Evolutionary conservation across 2,329 filamentous ascomycete species (phyloP).

Genomic region (Cytospora chrysosperma): DNA sequence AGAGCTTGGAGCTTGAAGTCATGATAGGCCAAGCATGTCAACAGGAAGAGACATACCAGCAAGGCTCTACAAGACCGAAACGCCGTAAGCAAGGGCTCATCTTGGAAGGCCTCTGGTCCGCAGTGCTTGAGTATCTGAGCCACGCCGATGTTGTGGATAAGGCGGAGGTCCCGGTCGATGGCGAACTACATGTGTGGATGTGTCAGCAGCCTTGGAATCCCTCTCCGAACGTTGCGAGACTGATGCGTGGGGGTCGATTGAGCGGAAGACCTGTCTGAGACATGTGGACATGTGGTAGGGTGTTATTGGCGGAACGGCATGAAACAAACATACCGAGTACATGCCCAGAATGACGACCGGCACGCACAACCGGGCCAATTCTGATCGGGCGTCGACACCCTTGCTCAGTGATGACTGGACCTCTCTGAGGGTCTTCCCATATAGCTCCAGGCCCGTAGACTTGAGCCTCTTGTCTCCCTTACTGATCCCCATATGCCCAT

Average conservation of each 20-base stretch:
- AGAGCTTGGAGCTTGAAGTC: neutral
- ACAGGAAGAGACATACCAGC: slow-evolving; percentile 19
- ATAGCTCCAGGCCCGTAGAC: slow-evolving; percentile 23
- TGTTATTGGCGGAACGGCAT: neutral
- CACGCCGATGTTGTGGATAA: slow-evolving; percentile 31
- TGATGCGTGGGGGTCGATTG: neutral
- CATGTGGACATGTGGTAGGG: neutral
- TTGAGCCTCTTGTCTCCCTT: slow-evolving; percentile 18
- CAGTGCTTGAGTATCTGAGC: slow-evolving; percentile 31
- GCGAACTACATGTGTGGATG: slow-evolving; percentile 27
- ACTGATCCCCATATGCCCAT: slow-evolving; percentile 24
- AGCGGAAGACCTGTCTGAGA: neutral
- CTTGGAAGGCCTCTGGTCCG: slow-evolving; percentile 29
- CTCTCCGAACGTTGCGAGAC: neutral
- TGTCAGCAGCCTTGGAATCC: neutral
- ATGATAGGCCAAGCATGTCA: neutral
- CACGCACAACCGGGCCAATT: slow-evolving; percentile 20
- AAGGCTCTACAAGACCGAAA: slow-evolving; percentile 30
- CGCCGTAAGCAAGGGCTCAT: slow-evolving; percentile 27
- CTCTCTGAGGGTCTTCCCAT: slow-evolving; percentile 19
- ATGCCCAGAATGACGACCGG: slow-evolving; percentile 23
- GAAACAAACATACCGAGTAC: slow-evolving; percentile 23
- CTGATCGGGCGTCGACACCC: slow-evolving; percentile 1
- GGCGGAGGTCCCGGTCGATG: slow-evolving; percentile 29
- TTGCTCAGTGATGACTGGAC: slow-evolving; percentile 20